Evolutionary conservation across 2,329 filamentous ascomycete species (phyloP).

Genomic region (Leptographium galeiforme): DNA sequence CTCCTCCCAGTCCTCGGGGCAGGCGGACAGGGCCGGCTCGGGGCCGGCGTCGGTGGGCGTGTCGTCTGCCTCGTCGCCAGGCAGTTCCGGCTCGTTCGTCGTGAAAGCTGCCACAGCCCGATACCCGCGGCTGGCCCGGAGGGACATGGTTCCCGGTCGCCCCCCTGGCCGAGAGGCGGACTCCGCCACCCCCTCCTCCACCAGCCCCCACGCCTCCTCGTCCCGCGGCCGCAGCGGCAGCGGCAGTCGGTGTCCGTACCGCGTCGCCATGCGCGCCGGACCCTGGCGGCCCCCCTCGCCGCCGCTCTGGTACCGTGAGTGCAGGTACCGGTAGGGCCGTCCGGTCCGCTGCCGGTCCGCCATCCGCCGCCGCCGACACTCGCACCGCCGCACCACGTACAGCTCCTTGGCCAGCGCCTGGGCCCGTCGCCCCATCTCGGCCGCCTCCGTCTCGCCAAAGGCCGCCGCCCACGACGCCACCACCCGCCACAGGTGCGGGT

Average conservation of each 20-base stretch:
- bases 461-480: constrained; percentile 31
- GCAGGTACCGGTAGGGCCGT: neutral
- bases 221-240: constrained; percentile 6
- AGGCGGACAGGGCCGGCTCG: too few relatives aligned
- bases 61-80: too few relatives aligned
- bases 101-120: too few relatives aligned
- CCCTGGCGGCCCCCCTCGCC: neutral
- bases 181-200: too few relatives aligned
- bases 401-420: constrained; percentile 1
- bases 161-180: neutral
- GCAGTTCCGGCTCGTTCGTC: neutral
- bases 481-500: constrained; percentile 25
- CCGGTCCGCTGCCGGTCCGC: neutral
- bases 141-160: too few relatives aligned
- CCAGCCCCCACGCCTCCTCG: neutral
- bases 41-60: too few relatives aligned
- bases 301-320: neutral
- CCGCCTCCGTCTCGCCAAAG: constrained; percentile 5
- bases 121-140: neutral
- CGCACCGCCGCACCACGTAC: constrained; percentile 5
- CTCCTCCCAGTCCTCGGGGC: constrained; percentile 1
- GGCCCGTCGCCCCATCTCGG: constrained; percentile 2
- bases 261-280: constrained; percentile 8
- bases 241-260: constrained; percentile 10
- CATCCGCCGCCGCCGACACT: constrained; percentile 2